Conservation (phyloP, 306 rosid genomes). For the Rosa multiflora region DNA sequence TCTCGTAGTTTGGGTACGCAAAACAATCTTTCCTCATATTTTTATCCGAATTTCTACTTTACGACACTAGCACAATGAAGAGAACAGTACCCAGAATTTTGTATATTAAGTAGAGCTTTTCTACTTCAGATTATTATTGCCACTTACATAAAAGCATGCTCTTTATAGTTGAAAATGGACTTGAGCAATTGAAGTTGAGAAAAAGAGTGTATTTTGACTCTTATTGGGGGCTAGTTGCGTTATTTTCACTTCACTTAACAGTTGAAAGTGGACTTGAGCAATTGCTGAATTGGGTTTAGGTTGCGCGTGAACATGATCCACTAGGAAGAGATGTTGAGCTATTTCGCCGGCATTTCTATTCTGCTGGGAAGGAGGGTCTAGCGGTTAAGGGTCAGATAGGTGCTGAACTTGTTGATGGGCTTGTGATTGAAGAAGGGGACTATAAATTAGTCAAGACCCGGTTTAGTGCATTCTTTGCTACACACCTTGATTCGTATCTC, state of each 20-base stretch:
- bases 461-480: slow-evolving; percentile 87
- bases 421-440: slow-evolving; percentile 76
- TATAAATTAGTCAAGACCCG: slow-evolving; percentile 82
- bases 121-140: not conserved
- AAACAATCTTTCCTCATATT: not conserved
- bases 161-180: not conserved
- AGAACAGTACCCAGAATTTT: not conserved
- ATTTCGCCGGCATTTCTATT: slow-evolving; percentile 68
- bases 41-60: not conserved
- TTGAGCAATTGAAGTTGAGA: not conserved
- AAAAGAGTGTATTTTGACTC: not conserved
- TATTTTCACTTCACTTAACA: not conserved
- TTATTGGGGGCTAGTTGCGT: not conserved
- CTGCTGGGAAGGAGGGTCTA: slow-evolving; percentile 50
- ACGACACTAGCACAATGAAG: not conserved
- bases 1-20: slow-evolving; percentile 68
- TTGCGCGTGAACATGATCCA: slow-evolving; percentile 83
- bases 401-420: slow-evolving; percentile 74
- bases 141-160: not conserved
- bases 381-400: slow-evolving; percentile 60
- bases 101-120: not conserved
- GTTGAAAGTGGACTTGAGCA: not conserved
- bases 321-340: slow-evolving; percentile 87
- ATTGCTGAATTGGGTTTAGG: slow-evolving; percentile 35
- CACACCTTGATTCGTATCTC: slow-evolving; percentile 77